These are phyloP conservation scores for Coemansia sp. DNA, from an alignment of 192 early-diverging fungal species.

Conservation along the genomic window DNA sequence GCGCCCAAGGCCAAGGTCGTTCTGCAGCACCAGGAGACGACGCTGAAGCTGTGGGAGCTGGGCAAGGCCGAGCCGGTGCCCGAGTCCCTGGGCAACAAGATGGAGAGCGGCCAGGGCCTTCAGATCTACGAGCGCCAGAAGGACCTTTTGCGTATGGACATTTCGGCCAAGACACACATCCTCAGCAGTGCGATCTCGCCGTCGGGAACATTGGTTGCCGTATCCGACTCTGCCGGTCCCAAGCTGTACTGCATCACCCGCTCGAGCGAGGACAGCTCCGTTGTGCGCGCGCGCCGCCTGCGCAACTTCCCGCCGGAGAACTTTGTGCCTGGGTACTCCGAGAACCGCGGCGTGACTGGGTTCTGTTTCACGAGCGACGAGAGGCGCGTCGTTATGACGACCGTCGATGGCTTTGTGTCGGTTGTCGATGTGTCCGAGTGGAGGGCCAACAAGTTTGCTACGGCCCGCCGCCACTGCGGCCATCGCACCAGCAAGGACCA, in stretches of 20 bases:
- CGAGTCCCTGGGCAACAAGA: conserved; percentile 21
- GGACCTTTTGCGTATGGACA: conserved; percentile 71
- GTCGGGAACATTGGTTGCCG: conserved; percentile 79
- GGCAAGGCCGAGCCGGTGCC: conserved; percentile 57
- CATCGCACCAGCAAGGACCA: conserved; percentile 57
- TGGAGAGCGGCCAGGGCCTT: conserved; percentile 48
- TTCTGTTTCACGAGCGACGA: conserved; percentile 80
- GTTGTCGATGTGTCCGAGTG: conserved; percentile 73
- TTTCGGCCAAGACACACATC: conserved; percentile 69
- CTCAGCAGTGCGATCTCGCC: conserved; percentile 72
- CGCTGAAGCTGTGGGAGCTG: conserved; percentile 80
- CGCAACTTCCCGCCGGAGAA: conserved; percentile 39
- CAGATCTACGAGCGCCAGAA: conserved; percentile 62
- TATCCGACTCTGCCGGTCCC: conserved; percentile 70
- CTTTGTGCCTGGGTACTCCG: conserved; percentile 48
- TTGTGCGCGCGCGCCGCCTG: conserved; percentile 35
- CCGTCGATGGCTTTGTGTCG: conserved; percentile 69
- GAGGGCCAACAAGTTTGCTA: conserved; percentile 56
- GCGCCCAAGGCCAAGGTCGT: conserved; percentile 61
- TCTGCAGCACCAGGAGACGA: conserved; percentile 62
- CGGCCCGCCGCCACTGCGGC: conserved; percentile 63
- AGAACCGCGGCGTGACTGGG: conserved; percentile 59
- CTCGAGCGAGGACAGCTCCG: conserved; percentile 15
- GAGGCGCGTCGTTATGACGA: conserved; percentile 70
- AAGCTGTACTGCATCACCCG: conserved; percentile 59